Base-by-base conservation (phyloP, 108 stramenopile species). In the Licmophora abbreviata region DNA sequence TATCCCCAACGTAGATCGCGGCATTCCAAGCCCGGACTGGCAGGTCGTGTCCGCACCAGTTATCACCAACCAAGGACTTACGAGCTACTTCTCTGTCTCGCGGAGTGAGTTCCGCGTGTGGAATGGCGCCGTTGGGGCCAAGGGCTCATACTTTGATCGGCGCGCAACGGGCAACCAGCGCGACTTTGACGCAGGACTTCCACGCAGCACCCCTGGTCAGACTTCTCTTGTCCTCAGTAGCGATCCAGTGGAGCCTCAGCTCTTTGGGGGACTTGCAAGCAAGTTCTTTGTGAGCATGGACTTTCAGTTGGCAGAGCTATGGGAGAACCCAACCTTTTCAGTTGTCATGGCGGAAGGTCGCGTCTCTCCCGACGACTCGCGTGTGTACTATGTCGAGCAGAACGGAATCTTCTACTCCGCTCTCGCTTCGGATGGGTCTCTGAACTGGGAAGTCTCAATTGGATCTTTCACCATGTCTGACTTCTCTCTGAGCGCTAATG, bases 91-190 rank as follows among this genome's bases (percentile, higher is more conserved):
- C 45, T 27, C 29, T 53, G 58, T 59, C 20, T 59, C 64, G 35
- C 58, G 70, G 11, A 56, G 54, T 40, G 46, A 54, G 23, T 65
- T 61, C 43, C 53, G 48, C 29, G 56, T 53, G 26, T 71, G 62
- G 62, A 33, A 34, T 29, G 63, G 56, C 33, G 21, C n/a, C 29
- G 15, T 29, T 50, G 48, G 30, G 15, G 29, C 30, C 17, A 32
- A 29, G 15, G 23, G 52, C 27, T 21, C 30, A 10, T 18, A 33
- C 12, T 21, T 51, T 31, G 64, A 57, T 29, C 35, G 42, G 10
- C 23, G 36, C 42, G 10, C 27, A 27, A 30, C 56, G 26, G 21
- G 29, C 50, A 17, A 40, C 38, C 28, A n/a, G 29, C 43, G 9
- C 8, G 7, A 15, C 22, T 44, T 17, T 21, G 4, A 2, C 29